Percentiles rank a stretch among this genome's conserved stretches.
Conservation (phyloP, 2,329 filamentous ascomycete species). For the Coniochaeta sp. region DNA sequence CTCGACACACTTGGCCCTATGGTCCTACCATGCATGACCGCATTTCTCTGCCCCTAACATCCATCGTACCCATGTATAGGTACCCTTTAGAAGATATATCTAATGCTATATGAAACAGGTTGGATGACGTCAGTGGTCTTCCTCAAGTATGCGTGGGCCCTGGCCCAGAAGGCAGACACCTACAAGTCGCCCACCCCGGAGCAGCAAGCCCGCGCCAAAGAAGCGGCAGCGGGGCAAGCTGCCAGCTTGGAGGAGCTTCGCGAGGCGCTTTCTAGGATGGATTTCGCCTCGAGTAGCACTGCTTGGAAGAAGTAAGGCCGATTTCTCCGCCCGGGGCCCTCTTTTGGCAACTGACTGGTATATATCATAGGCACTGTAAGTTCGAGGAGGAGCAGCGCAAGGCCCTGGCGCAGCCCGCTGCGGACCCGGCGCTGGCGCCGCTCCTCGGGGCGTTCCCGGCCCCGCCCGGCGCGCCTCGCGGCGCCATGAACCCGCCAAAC, state of each 20-base stretch:
- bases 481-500: not conserved
- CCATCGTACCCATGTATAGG: too few species aligned
- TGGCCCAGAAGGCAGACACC: not conserved
- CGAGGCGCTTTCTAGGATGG: not conserved
- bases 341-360: not conserved
- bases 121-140: conserved; percentile 36
- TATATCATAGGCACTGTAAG: not conserved
- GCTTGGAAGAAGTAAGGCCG: not conserved
- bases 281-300: not conserved
- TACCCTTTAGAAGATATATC: not conserved
- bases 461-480: not conserved
- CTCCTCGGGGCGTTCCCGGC: not conserved
- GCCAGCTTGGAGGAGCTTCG: not conserved
- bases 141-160: conserved; percentile 17
- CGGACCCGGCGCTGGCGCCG: not conserved
- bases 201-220: not conserved
- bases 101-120: conserved; percentile 16
- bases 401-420: not conserved
- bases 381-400: not conserved
- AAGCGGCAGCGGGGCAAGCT: not conserved
- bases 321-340: not conserved
- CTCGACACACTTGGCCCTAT: too few species aligned
- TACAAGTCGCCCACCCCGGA: not conserved
- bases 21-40: too few species aligned
- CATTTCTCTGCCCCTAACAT: too few species aligned